These are phyloP conservation scores for Scytalidium lignicola DNA, from an alignment of 2,329 filamentous ascomycete species.

Conservation along the genomic window DNA sequence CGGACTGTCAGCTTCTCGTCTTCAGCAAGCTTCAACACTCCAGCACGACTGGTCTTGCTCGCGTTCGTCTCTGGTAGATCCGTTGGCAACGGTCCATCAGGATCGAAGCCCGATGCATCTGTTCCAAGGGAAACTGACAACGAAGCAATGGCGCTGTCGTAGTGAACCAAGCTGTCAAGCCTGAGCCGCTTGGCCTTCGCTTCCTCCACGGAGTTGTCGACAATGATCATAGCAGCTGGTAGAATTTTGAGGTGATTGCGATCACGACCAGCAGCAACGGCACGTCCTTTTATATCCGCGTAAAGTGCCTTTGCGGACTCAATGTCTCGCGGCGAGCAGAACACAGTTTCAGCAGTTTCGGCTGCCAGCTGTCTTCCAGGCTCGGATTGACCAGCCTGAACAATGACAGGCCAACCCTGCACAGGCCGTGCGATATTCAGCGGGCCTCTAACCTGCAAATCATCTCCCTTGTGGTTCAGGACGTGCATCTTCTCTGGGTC, in stretches of 20 bases:
- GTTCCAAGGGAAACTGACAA: constrained; percentile 42
- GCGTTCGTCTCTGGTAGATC: constrained; percentile 49
- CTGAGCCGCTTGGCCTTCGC: constrained; percentile 42
- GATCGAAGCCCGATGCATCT: constrained; percentile 43
- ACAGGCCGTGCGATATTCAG: constrained; percentile 60
- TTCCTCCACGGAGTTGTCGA: constrained; percentile 44
- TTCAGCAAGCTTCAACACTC: constrained; percentile 38
- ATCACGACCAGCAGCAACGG: constrained; percentile 38
- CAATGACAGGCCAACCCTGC: constrained; percentile 61
- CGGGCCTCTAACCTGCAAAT: constrained; percentile 56
- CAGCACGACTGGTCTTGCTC: constrained; percentile 43
- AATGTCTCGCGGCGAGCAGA: constrained; percentile 35
- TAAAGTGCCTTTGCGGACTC: constrained; percentile 42
- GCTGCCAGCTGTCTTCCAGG: constrained; percentile 62
- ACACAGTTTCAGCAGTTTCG: constrained; percentile 65
- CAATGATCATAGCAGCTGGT: constrained; percentile 44
- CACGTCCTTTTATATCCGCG: constrained; percentile 44
- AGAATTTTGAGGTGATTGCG: constrained; percentile 45
- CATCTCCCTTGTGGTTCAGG: constrained; percentile 60
- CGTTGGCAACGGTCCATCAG: constrained; percentile 41
- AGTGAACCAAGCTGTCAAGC: constrained; percentile 47
- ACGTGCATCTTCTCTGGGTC: constrained; percentile 51
- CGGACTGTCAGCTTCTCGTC: constrained; percentile 43
- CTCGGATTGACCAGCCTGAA: constrained; percentile 64
- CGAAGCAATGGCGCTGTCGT: constrained; percentile 48